Base-by-base conservation (phyloP, 179 eudicot species). In the Silene noctiflora region DNA sequence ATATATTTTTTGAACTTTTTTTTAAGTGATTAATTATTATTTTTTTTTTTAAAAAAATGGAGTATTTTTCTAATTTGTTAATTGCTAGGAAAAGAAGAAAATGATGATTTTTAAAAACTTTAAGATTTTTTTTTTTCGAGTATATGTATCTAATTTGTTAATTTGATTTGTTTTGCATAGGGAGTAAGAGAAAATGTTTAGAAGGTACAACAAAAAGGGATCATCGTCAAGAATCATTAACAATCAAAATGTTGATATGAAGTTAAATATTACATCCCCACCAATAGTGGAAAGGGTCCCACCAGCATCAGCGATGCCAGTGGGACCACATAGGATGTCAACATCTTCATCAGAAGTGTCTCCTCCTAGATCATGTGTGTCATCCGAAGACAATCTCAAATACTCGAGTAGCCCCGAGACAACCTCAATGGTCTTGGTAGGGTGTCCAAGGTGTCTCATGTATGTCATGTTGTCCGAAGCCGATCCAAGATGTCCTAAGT, bases 331-430 rank as follows among this genome's bases (percentile, higher is more conserved):
- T 3, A 67, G 77, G 62, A 73, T 74, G 81, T 67, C 74, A n/a
- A 73, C 75, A 6, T 66, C 79, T 1, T 63, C 90, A 1, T 86
- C 91, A 0, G 81, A 73, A 17, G 75, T 76, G 6, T 90, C 97
- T 0, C 93, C 92, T 11, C 83, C 87, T 35, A 86, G 91, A 58
- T 92, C 97, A 11, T 92, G 97, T 56, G 84, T 92, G 9, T 92
- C 97, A 2, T 89, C 93, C 27, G 97, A 92, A 86, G 89, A 87
- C 12, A 73, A 65, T 33, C 61, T 79, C 21, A 82, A 79, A 21
- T 86, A 87, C 84, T 79, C 88, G 1, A 82, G 83, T 60, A 91
- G 96, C 75, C 91, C 91, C 2, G 89, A 89, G 27, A 78, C 88
- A 4, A 78, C 88, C 16, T 87, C 93, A 0, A 89, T 89, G 93